Conservation (phyloP, 371 early-diverging fungal species). For the Entomophthora muscae region DNA sequence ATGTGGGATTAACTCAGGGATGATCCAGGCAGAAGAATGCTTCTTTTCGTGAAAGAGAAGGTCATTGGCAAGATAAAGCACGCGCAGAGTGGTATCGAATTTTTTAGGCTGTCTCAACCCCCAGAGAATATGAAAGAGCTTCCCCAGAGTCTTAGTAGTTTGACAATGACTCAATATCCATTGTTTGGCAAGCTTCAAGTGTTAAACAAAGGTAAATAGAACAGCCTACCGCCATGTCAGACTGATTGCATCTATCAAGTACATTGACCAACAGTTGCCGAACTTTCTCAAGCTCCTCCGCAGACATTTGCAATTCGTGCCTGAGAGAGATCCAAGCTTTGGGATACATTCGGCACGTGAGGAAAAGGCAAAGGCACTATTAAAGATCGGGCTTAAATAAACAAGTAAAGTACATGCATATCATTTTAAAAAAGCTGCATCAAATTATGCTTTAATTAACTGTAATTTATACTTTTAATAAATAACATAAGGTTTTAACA, state of each 20-base stretch:
- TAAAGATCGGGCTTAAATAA: too few relatives aligned
- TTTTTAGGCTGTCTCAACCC: not conserved
- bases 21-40: not conserved
- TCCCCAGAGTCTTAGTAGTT: not conserved
- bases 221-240: not conserved
- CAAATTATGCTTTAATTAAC: not conserved
- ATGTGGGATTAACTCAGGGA: not conserved
- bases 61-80: not conserved
- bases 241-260: not conserved
- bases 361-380: too few relatives aligned
- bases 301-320: not conserved
- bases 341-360: too few relatives aligned
- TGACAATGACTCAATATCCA: not conserved
- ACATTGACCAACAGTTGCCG: not conserved
- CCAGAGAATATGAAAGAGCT: not conserved
- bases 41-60: not conserved
- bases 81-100: not conserved
- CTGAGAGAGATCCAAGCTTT: too few relatives aligned
- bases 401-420: not conserved
- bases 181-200: not conserved
- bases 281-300: not conserved
- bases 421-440: not conserved
- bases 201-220: not conserved
- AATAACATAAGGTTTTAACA: not conserved
- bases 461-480: not conserved